Base-by-base conservation (phyloP, 1,284 basidiomycete genomes). In the Nidula niveotomentosa region DNA sequence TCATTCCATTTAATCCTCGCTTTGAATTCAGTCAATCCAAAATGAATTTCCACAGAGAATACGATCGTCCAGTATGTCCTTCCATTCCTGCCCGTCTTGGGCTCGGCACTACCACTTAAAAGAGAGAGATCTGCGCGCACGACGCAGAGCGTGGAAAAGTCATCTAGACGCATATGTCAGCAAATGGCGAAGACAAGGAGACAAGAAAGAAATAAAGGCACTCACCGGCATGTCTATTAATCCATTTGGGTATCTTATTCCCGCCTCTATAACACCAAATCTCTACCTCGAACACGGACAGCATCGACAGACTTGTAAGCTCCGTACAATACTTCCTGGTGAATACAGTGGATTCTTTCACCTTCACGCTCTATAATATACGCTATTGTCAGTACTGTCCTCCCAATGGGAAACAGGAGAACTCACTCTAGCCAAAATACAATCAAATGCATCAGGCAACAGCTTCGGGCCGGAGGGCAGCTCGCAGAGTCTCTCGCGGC, bases 1-100 rank as follows among this genome's bases (percentile, higher is more conserved):
- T 91, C 88, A 47, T 84, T 77, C 89, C 88, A 91, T 67, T 90
- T 91, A 57, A 91, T 90, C 53, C 89, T 78, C 1, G 89, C 87
- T 66, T 76, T 86, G 72, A 91, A 90, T 69, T 91, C 89, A 0
- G 88, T 91, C 58, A 90, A 65, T 41, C 89, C 89, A 58, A 91
- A 91, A 65, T 90, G 87, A 54, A 91, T 90, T 65, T 91, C 89
- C 36, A 91, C 84, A 36, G 85, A 87, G 68, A 90, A 91, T 17
- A 90, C 84, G 56, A 90, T 90, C 17, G 86, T 89, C 87, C 87
- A 90, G 60, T 90, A 91, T 10, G 76, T 83, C 70, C 83, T 87
- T 49, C 85, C 85, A 48, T 78, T 80, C 59, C 70, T 80, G 1
- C 87, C 84, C 6, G 71, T 67, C 65, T 90, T 90, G 1, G 88